Percentiles rank a stretch among this genome's conserved stretches.
Conservation (phyloP, 176 grass and related monocot species). For the Hordeum marinum region DNA sequence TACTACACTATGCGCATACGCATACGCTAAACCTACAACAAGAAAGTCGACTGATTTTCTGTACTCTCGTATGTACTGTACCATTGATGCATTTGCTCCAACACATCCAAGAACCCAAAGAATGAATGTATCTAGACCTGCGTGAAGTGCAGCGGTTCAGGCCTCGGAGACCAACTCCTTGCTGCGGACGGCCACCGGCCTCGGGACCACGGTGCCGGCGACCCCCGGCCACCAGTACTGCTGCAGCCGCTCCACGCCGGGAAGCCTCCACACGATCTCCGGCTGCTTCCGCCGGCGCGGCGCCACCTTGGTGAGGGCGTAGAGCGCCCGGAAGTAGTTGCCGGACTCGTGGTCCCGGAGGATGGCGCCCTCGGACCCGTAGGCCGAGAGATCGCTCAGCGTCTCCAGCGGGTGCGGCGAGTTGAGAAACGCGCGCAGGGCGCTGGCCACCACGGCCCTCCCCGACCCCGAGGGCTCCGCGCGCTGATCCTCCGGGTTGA, state of each 20-base stretch:
- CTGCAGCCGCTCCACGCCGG: slow-evolving; percentile 52
- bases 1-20: background rate
- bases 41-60: slow-evolving; percentile 10
- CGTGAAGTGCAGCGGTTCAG: background rate
- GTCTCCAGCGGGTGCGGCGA: slow-evolving; percentile 95
- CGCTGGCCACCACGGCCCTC: slow-evolving; percentile 46
- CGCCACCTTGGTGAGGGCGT: slow-evolving; percentile 40
- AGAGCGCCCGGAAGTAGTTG: slow-evolving; percentile 80
- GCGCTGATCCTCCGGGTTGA: slow-evolving; percentile 26
- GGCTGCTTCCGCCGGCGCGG: slow-evolving; percentile 39
- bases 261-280: slow-evolving; percentile 45
- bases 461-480: background rate
- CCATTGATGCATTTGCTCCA: slow-evolving; percentile 4
- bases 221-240: slow-evolving; percentile 76
- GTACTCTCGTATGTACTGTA: slow-evolving; percentile 30
- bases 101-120: slow-evolving; percentile 41
- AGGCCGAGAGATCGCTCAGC: slow-evolving; percentile 76
- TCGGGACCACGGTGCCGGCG: slow-evolving; percentile 25
- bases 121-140: slow-evolving; percentile 31
- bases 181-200: slow-evolving; percentile 11
- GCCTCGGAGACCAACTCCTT: slow-evolving; percentile 58
- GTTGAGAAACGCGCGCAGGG: slow-evolving; percentile 85
- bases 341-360: slow-evolving; percentile 93
- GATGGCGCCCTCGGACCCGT: slow-evolving; percentile 83
- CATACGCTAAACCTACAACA: slow-evolving; percentile 19